phyloP scores from a whole-genome alignment of 306 rosid species.

The Ammopiptanthus mongolicus region DNA sequence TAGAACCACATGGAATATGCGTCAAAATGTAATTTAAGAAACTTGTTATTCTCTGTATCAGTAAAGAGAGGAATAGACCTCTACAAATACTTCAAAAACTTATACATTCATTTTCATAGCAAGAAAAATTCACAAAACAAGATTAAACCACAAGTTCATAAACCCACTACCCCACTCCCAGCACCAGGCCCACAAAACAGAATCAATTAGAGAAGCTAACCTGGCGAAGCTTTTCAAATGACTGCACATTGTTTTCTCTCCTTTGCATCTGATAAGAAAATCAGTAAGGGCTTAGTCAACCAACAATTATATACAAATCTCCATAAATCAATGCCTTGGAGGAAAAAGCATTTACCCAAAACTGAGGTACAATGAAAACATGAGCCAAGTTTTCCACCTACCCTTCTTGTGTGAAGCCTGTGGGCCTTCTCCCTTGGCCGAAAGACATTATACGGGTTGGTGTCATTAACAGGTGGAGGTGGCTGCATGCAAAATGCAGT shows the following conservation, averaged over 20 bases:
- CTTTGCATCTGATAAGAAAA: constrained; percentile 79
- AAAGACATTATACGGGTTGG: constrained; percentile 97
- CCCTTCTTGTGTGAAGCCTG: constrained; percentile 98
- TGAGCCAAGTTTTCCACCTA: constrained; percentile 32
- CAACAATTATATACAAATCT: not conserved
- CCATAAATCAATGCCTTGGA: not conserved
- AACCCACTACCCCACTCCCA: not conserved
- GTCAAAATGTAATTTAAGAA: not conserved
- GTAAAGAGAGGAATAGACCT: not conserved
- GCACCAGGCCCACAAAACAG: not conserved
- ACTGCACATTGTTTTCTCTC: constrained; percentile 96
- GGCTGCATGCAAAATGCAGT: constrained; percentile 56
- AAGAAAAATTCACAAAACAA: not conserved
- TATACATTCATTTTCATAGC: not conserved
- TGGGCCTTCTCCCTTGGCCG: constrained; percentile 99
- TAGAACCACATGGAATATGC: not conserved
- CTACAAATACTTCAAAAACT: not conserved
- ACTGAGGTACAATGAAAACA: constrained; percentile 23
- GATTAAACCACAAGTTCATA: constrained; percentile 12
- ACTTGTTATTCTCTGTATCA: not conserved
- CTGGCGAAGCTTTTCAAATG: constrained; percentile 99
- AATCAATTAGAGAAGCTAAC: constrained; percentile 35
- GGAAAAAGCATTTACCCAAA: constrained; percentile 25
- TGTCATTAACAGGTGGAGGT: constrained; percentile 95
- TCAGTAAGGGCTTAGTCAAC: not conserved